Evolutionary conservation across 2,329 filamentous ascomycete genomes (phyloP), one percentile per base, ranked within the genome.

Genomic region (Emmonsiellopsis sp.): DNA sequence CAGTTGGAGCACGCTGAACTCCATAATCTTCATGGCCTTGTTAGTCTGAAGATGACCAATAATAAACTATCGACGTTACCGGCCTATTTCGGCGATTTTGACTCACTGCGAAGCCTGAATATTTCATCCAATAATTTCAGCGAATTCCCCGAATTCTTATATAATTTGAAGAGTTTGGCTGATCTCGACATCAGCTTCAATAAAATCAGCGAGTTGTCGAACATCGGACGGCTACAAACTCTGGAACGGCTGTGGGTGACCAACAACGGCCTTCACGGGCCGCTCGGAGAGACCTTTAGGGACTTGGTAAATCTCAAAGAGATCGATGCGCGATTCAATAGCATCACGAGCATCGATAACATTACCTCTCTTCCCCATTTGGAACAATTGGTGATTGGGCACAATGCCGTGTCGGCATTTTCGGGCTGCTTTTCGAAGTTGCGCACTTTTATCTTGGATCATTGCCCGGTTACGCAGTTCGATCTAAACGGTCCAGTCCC

Each of bases 151-250:
- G 77, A 85, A 20, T 94, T 95, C 62, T 76, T 98, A 20, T 92
- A 89, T 69, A 80, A 89, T 26, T 74, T 98, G 16, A 83, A 83
- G 59, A 90, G 86, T 43, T 73, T 98, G 45, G 87, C 95, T 10
- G 92, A 98, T 66, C 80, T 98, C 41, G 93, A 98, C 64, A 83
- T 98, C 65, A 97, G 92, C 67, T 98, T 98, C 79, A 98, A 98
- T 67, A 82, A 85, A 41, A 95, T 98, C 57, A 81, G 81, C 9
- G 80, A 76, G 52, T 74, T 98, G 7, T 90, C 91, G 0, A 83
- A 84, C 58, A 87, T 98, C 59, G 89, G 90, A 6, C 82, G 83
- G 53, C 73, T 98, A 54, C 82, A 79, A 54, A 88, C 84, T 52
- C 74, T 98, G 38, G 93, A 97, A 70, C 84, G 91, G 58, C 80